Base-by-base conservation (phyloP, 371 early-diverging fungal species). In the Paramicrosporidium saccamoebae region DNA sequence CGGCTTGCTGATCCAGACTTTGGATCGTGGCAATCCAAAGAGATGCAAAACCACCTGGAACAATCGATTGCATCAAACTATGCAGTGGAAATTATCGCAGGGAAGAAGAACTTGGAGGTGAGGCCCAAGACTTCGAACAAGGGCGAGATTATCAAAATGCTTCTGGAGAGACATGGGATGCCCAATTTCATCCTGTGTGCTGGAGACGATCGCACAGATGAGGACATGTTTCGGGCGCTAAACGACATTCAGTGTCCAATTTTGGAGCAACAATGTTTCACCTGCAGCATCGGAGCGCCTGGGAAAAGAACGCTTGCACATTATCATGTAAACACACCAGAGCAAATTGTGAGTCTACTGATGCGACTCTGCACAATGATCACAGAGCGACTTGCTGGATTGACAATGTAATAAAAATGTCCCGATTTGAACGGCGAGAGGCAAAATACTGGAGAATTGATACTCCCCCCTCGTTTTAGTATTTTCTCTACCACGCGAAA, bases 201-300 rank as follows among this genome's bases (percentile, higher is more conserved):
- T 10, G 88, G 92, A 8, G 88, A 90, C 36, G 88, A 88, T 38
- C 59, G 66, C 38, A 88, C 92, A 1, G 90, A 92, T 35, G 86
- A 86, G 37, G 90, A 86, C 35, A 86, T 90, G 86, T 69, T 68
- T 42, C 53, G 63, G 10, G 60, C 53, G 0, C 31, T 69, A 20
- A 50, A 45, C 20, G 52, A 52, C 28, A 14, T 14, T 27, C 42
- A 15, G 28, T n/a, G 23, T 0, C 26, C 24, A 12, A 1, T 32
- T 9, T 17, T 36, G 4, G 29, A 32, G 11, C 46, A 48, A 7
- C 33, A 36, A 6, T 32, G 33, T 10, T 42, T 49, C 17, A 64
- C 63, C 30, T 59, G 62, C 2, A 37, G 50, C 17, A 65, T 64
- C 18, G 53, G 75, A 14, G 75, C 77, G 2, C 31, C 56, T 11